These are phyloP conservation scores for Penicillium sp. DNA, from an alignment of 2,329 filamentous ascomycete species.

Conservation along the genomic window DNA sequence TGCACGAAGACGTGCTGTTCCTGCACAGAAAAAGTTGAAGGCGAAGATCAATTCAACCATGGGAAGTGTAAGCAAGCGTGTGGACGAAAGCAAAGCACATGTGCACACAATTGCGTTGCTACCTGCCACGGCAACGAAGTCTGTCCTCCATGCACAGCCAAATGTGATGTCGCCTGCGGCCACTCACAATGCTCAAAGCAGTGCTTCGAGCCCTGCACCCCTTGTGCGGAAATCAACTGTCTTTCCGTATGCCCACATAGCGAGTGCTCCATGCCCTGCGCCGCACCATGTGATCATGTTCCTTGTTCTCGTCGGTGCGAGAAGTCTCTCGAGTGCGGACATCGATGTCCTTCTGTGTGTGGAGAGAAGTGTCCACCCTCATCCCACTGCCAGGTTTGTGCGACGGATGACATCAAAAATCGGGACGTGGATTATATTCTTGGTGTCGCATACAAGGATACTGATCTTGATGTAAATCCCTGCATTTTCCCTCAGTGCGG, in stretches of 20 bases:
- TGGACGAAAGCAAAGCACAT: conserved; percentile 53
- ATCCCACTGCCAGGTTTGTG: conserved; percentile 59
- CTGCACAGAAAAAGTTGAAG: conserved; percentile 44
- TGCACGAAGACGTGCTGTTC: conserved; percentile 52
- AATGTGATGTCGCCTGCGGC: conserved; percentile 58
- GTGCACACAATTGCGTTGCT: conserved; percentile 55
- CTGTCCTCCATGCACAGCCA: conserved; percentile 31
- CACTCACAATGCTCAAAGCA: conserved; percentile 57
- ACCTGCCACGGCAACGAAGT: conserved; percentile 51
- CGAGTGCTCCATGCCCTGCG: conserved; percentile 57
- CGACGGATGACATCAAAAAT: conserved; percentile 43
- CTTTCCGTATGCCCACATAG: conserved; percentile 57
- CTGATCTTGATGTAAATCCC: conserved; percentile 60
- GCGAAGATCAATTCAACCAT: conserved; percentile 45
- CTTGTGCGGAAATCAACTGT: conserved; percentile 59
- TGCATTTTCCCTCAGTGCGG: conserved; percentile 64
- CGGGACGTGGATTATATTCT: conserved; percentile 58
- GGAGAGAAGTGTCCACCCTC: conserved; percentile 60
- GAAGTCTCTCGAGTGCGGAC: conserved; percentile 56
- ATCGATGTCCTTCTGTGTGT: conserved; percentile 65
- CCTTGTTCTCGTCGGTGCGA: conserved; percentile 64
- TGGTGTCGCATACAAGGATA: conserved; percentile 55
- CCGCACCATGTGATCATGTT: conserved; percentile 65
- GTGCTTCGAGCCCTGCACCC: conserved; percentile 62
- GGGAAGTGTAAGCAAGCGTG: conserved; percentile 45